These are phyloP conservation scores for Deinandra increscens DNA, from an alignment of 129 eudicot genomes.

Conservation along the genomic window DNA sequence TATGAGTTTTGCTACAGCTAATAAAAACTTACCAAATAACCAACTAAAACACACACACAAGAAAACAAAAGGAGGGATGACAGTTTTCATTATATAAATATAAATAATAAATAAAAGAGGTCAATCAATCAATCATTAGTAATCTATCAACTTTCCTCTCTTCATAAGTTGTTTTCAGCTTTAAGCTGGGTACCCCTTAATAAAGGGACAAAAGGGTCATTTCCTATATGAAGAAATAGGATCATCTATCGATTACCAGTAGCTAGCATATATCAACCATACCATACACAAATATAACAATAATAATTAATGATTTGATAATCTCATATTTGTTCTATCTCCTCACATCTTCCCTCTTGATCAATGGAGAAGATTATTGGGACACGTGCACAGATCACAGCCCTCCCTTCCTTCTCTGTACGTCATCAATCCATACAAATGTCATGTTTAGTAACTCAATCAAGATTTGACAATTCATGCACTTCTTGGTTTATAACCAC, in stretches of 20 bases:
- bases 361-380: conserved; percentile 45
- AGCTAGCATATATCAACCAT: too few species aligned
- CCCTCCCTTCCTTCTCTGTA: conserved; percentile 40
- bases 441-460: conserved; percentile 22
- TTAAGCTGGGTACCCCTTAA: neutral
- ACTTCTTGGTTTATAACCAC: neutral
- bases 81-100: too few species aligned
- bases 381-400: conserved; percentile 42
- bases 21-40: neutral
- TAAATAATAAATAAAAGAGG: too few species aligned
- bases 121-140: conserved; percentile 8
- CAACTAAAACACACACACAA: neutral
- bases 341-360: conserved; percentile 41
- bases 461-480: conserved; percentile 33
- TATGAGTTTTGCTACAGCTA: too few species aligned
- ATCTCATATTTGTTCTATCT: conserved; percentile 31
- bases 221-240: conserved; percentile 15
- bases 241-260: neutral
- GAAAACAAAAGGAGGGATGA: neutral
- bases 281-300: conserved; percentile 13
- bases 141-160: conserved; percentile 28
- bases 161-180: conserved; percentile 21
- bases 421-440: conserved; percentile 12
- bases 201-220: conserved; percentile 19
- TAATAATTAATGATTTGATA: neutral